phyloP scores from a whole-genome alignment of 176 grass and related monocot genomes.

The Echinochloa phyllopogon region DNA sequence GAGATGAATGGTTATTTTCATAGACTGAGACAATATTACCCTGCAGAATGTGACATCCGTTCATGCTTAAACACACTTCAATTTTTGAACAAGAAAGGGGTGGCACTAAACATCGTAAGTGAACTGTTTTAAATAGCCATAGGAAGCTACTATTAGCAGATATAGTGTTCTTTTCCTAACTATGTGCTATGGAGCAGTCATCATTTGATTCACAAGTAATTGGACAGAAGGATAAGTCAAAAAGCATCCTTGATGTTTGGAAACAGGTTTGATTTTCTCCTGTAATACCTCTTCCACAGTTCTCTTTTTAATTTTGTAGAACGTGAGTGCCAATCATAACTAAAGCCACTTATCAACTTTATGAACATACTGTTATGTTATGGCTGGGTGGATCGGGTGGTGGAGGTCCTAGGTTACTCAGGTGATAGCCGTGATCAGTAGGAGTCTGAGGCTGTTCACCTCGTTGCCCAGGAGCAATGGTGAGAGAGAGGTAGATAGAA shows the following conservation, averaged over 20 bases:
- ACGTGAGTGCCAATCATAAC: slow-evolving; percentile 13
- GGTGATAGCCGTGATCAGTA: no score
- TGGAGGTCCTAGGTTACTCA: no score
- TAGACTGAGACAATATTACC: slow-evolving; percentile 35
- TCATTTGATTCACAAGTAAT: slow-evolving; percentile 89
- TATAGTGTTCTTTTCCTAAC: slow-evolving; percentile 36
- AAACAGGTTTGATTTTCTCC: slow-evolving; percentile 68
- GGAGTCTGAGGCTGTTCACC: no score
- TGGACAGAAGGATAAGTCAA: slow-evolving; percentile 89
- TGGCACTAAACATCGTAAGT: slow-evolving; percentile 85
- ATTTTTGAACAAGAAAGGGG: slow-evolving; percentile 91
- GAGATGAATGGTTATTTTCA: slow-evolving; percentile 25
- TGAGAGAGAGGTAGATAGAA: no score
- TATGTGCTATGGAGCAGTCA: slow-evolving; percentile 53
- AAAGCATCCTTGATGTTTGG: slow-evolving; percentile 87
- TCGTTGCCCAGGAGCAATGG: no score
- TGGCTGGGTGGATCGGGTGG: no score
- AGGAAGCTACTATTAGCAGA: slow-evolving; percentile 27
- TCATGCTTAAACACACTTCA: slow-evolving; percentile 98
- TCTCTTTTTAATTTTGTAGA: slow-evolving; percentile 37
- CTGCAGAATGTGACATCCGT: slow-evolving; percentile 95
- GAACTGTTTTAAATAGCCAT: slow-evolving; percentile 32
- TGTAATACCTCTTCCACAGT: slow-evolving; percentile 8
- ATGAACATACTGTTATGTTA: neutral
- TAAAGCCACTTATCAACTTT: slow-evolving; percentile 17